phyloP scores from a whole-genome alignment of 148 eudicot species.

The Rhododendron ferrugineum region DNA sequence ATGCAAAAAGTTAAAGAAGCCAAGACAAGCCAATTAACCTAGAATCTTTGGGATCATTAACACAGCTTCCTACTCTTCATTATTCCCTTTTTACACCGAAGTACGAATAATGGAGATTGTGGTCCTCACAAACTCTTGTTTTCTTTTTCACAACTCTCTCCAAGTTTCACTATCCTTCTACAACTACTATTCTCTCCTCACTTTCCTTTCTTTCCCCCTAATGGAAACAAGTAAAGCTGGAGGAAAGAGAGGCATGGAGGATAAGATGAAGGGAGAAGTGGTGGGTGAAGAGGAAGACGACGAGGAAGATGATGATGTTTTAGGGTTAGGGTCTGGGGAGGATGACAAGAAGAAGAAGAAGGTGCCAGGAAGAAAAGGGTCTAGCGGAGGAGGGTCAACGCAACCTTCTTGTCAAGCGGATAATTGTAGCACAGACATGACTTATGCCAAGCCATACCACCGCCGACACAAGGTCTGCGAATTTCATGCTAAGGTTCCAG shows the following conservation, averaged over 20 bases:
- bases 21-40: background rate
- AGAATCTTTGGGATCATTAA: background rate
- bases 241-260: constrained; percentile 24
- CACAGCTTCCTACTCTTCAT: constrained; percentile 2
- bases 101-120: constrained; percentile 27
- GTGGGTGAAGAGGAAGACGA: constrained; percentile 23
- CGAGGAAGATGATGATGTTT: constrained; percentile 15
- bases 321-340: constrained; percentile 13
- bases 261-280: constrained; percentile 17
- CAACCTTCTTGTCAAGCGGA: constrained; percentile 57
- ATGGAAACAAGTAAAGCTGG: constrained; percentile 33
- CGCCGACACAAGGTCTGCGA: constrained; percentile 85
- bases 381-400: constrained; percentile 17
- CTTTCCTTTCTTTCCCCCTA: constrained; percentile 3
- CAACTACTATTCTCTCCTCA: constrained; percentile 3
- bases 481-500: constrained; percentile 65
- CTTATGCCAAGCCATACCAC: constrained; percentile 64
- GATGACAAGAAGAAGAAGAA: constrained; percentile 27
- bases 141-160: constrained; percentile 10
- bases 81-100: constrained; percentile 12
- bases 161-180: constrained; percentile 8
- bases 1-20: background rate
- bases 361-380: constrained; percentile 15
- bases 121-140: constrained; percentile 28
- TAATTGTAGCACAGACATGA: constrained; percentile 55